Conservation (phyloP, 2,329 filamentous ascomycete species). For the Cladophialophora exuberans region DNA sequence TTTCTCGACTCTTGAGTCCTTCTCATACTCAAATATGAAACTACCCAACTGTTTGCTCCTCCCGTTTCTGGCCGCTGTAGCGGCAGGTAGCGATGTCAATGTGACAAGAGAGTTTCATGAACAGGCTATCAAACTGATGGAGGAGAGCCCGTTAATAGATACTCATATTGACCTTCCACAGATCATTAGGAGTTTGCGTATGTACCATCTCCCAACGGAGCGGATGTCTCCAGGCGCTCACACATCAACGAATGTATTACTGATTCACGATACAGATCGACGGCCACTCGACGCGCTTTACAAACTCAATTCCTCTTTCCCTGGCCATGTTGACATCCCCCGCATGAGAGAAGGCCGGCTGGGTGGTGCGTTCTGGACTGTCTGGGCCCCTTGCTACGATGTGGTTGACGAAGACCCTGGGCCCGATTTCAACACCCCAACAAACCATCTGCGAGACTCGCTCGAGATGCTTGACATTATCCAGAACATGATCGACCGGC, state of each 20-base stretch:
- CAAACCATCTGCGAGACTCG: constrained; percentile 16
- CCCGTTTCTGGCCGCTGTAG: too few relatives aligned
- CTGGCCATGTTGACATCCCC: constrained; percentile 75
- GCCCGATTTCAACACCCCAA: constrained; percentile 16
- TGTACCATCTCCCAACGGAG: not conserved
- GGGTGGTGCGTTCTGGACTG: constrained; percentile 90
- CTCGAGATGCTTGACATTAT: constrained; percentile 23
- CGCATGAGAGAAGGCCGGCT: constrained; percentile 71
- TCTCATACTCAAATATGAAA: too few relatives aligned
- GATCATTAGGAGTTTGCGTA: constrained; percentile 11
- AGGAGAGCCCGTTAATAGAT: constrained; percentile 3
- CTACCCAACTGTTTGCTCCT: too few relatives aligned
- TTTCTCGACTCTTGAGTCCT: too few relatives aligned
- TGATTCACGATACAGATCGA: constrained; percentile 3
- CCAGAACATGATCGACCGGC: constrained; percentile 20
- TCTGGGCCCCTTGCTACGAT: constrained; percentile 76
- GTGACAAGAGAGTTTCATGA: too few relatives aligned
- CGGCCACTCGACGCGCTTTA: constrained; percentile 16
- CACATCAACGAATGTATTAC: not conserved
- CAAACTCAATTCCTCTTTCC: constrained; percentile 63
- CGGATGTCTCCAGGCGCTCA: not conserved
- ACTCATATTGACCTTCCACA: constrained; percentile 16
- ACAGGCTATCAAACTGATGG: constrained; percentile 12
- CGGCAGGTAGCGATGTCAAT: too few relatives aligned
- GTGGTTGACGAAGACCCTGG: constrained; percentile 51